Evolutionary conservation across 768 basidiomycete genomes (phyloP).

Genomic region (Rhodotorula toruloides): DNA sequence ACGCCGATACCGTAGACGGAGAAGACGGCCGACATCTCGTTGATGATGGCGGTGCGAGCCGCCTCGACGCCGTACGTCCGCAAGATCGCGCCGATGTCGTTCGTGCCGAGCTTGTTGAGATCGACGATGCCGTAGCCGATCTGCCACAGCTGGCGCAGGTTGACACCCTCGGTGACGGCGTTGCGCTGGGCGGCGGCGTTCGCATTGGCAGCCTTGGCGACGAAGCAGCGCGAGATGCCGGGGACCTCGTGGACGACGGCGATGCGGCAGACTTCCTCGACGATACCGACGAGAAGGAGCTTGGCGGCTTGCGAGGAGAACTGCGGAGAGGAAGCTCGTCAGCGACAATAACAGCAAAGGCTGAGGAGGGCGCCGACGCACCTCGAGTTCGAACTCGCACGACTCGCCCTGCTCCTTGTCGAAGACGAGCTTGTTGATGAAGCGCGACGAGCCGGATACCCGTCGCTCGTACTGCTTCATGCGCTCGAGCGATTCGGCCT

Average conservation of each 20-base stretch:
- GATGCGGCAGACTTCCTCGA: slow-evolving; percentile 77
- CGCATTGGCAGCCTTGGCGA: slow-evolving; percentile 56
- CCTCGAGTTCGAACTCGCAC: slow-evolving; percentile 79
- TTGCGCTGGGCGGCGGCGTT: slow-evolving; percentile 52
- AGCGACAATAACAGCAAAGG: background rate
- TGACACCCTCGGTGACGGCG: slow-evolving; percentile 86
- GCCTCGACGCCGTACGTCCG: slow-evolving; percentile 95
- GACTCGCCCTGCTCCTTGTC: slow-evolving; percentile 47
- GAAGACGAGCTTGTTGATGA: slow-evolving; percentile 55
- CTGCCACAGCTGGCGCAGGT: slow-evolving; percentile 80
- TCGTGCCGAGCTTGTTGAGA: slow-evolving; percentile 77
- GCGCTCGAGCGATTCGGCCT: slow-evolving; percentile 29
- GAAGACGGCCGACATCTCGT: slow-evolving; percentile 87
- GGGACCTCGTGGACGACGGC: slow-evolving; percentile 85
- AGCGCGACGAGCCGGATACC: slow-evolving; percentile 55
- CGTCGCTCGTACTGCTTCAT: slow-evolving; percentile 42
- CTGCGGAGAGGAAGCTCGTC: slow-evolving; percentile 50
- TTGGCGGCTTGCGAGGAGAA: slow-evolving; percentile 85
- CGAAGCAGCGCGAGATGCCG: slow-evolving; percentile 81
- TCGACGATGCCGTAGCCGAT: slow-evolving; percentile 58
- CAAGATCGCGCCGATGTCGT: slow-evolving; percentile 87
- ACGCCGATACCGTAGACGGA: slow-evolving; percentile 93
- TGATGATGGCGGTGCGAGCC: slow-evolving; percentile 81
- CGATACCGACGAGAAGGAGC: slow-evolving; percentile 83
- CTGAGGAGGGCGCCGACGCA: slow-evolving; percentile 48